A percentile compares a stretch with the other conserved stretches of the same genome.
These are phyloP conservation scores for Umbellularia californica DNA, from an alignment of 164 flowering plant species.

Conservation along the genomic window DNA sequence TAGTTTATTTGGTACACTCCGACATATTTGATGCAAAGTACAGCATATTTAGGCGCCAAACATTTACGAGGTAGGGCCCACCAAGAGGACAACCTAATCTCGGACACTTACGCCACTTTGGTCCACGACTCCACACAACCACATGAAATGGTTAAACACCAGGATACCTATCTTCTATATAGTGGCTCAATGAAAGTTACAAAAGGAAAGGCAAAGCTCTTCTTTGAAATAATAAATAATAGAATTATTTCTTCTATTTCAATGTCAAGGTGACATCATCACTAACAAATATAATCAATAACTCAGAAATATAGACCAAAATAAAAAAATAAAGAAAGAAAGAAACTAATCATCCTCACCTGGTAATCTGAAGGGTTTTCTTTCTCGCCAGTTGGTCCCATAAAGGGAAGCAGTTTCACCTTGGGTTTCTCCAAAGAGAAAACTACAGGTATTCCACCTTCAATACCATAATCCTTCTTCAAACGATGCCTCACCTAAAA, in stretches of 20 bases:
- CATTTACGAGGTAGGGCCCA: no score
- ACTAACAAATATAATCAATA: neutral
- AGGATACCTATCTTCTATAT: neutral
- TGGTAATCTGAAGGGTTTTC: conserved; percentile 96
- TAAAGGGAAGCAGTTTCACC: conserved; percentile 87
- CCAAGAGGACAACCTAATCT: no score
- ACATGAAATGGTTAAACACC: no score
- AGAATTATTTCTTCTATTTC: no score
- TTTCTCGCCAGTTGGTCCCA: conserved; percentile 72
- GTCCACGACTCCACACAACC: no score
- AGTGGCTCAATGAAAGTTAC: neutral
- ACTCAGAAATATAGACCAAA: neutral
- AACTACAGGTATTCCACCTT: conserved; percentile 92
- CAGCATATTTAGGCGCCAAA: no score
- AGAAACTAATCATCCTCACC: conserved; percentile 29
- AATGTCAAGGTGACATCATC: neutral
- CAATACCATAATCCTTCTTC: conserved; percentile 78
- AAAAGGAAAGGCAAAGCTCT: neutral
- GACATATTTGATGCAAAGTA: no score
- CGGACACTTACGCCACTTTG: no score
- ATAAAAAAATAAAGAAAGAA: neutral
- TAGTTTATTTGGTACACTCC: no score
- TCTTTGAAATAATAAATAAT: neutral
- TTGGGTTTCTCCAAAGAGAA: conserved; percentile 96
- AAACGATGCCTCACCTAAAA: conserved; percentile 79